These are phyloP conservation scores for Batrachochytrium dendrobatidis DNA, from an alignment of 371 early-diverging fungal species.

Conservation along the genomic window DNA sequence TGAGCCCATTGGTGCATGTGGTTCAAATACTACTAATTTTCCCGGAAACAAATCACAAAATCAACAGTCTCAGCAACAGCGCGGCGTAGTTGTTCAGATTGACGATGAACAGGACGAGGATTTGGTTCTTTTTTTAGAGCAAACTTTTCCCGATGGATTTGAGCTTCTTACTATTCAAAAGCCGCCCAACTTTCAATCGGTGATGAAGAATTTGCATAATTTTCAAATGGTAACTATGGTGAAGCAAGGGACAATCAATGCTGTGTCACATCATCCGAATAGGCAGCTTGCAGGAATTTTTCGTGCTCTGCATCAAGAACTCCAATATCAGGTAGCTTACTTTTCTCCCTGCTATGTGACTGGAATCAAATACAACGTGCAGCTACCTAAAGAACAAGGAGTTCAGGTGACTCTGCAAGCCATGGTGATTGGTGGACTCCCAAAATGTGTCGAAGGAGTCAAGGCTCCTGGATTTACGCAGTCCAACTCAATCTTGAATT, in stretches of 20 bases:
- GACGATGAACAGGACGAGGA: slow-evolving; percentile 74
- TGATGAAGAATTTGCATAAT: slow-evolving; percentile 2
- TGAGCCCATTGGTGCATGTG: neutral
- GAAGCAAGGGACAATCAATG: slow-evolving; percentile 48
- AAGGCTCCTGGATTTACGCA: neutral
- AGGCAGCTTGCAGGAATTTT: slow-evolving; percentile 56
- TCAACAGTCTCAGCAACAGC: slow-evolving; percentile 8
- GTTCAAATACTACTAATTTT: neutral
- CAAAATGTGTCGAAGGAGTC: neutral
- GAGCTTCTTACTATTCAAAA: slow-evolving; percentile 30
- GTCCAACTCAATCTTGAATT: neutral
- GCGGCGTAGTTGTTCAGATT: slow-evolving; percentile 58
- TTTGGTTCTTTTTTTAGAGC: slow-evolving; percentile 47
- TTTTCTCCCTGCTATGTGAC: slow-evolving; percentile 45
- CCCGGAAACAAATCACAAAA: neutral
- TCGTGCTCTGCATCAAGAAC: slow-evolving; percentile 51
- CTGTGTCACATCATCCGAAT: slow-evolving; percentile 55
- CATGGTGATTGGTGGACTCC: slow-evolving; percentile 31
- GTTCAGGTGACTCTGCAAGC: slow-evolving; percentile 56
- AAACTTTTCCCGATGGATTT: slow-evolving; percentile 40
- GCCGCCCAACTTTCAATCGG: slow-evolving; percentile 19
- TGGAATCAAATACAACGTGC: slow-evolving; percentile 52
- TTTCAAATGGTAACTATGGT: slow-evolving; percentile 44
- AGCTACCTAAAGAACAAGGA: slow-evolving; percentile 46
- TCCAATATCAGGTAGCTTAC: slow-evolving; percentile 44